These are phyloP conservation scores for Aulographum hederae DNA, from an alignment of 2,329 filamentous ascomycete species.

Conservation along the genomic window DNA sequence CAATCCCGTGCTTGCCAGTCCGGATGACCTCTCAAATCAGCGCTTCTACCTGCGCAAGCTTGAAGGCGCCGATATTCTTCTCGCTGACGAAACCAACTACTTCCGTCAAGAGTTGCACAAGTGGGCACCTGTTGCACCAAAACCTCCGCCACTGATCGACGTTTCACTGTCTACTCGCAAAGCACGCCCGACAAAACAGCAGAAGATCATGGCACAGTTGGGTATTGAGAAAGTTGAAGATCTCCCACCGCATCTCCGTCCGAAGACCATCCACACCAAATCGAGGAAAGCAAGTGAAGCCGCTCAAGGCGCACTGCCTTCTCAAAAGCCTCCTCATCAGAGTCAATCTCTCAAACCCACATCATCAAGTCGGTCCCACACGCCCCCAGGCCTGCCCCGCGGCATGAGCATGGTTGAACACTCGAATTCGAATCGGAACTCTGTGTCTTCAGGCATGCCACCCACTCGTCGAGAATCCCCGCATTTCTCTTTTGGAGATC, in stretches of 20 bases:
- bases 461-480: too few relatives aligned
- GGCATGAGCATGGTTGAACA: too few relatives aligned
- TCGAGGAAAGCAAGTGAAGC: too few relatives aligned
- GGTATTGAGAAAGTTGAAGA: constrained; percentile 84
- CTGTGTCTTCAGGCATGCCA: too few relatives aligned
- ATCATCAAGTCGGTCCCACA: too few relatives aligned
- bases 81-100: constrained; percentile 91
- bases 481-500: too few relatives aligned
- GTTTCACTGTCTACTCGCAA: constrained; percentile 85
- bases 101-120: constrained; percentile 91
- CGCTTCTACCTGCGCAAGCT: constrained; percentile 95
- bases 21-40: constrained; percentile 74
- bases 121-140: constrained; percentile 77
- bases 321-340: too few relatives aligned
- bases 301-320: too few relatives aligned
- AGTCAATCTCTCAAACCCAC: too few relatives aligned
- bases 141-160: constrained; percentile 70
- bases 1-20: constrained; percentile 62
- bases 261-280: constrained; percentile 39
- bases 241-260: constrained; percentile 63
- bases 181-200: constrained; percentile 86
- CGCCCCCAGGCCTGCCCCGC: too few relatives aligned
- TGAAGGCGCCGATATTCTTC: constrained; percentile 83
- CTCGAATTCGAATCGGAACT: too few relatives aligned
- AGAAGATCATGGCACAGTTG: constrained; percentile 79